Conservation (phyloP, 306 rosid genomes). For the Leucaena leucocephala region DNA sequence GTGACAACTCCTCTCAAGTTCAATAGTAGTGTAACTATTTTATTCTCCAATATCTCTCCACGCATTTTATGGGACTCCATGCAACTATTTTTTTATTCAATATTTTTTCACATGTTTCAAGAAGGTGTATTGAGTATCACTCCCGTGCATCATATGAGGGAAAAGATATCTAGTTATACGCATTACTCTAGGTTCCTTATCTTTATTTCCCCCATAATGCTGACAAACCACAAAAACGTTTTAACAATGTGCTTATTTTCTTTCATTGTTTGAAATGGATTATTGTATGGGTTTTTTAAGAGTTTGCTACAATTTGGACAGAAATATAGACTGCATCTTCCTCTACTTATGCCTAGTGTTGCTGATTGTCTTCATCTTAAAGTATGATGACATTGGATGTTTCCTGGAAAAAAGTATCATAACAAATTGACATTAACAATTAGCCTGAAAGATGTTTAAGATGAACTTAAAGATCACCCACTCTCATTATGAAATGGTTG, state of each 20-base stretch:
- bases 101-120: background rate
- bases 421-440: background rate
- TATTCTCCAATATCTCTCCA: background rate
- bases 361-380: slow-evolving; percentile 26
- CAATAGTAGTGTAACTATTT: background rate
- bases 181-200: slow-evolving; percentile 14
- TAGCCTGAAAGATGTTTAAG: slow-evolving; percentile 25
- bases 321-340: background rate
- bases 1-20: background rate
- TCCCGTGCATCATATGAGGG: background rate
- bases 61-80: background rate
- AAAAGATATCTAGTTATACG: background rate
- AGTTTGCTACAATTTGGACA: no score
- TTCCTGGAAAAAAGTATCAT: background rate
- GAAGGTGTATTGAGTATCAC: background rate
- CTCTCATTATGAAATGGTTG: slow-evolving; percentile 1
- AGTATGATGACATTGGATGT: slow-evolving; percentile 14
- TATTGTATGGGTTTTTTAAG: slow-evolving; percentile 11
- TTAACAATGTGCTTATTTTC: slow-evolving; percentile 7
- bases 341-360: background rate
- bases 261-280: slow-evolving; percentile 14
- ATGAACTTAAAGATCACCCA: slow-evolving; percentile 9
- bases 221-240: background rate
- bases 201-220: background rate
- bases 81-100: background rate